Base-by-base conservation (phyloP, 129 eudicot species). In the Helianthus tuberosus region DNA sequence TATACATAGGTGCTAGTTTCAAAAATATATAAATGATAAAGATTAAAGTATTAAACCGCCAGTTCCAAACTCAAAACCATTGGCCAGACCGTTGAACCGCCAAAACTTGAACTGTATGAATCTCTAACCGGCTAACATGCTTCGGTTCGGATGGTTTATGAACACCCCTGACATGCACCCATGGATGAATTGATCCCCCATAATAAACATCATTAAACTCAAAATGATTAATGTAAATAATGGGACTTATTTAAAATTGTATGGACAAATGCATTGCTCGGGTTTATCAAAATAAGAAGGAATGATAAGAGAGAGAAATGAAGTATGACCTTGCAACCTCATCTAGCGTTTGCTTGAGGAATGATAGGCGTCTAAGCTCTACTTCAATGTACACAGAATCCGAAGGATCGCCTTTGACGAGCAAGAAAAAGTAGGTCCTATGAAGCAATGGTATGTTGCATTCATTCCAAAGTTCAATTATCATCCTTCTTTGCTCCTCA, bases 351-450 rank as follows among this genome's bases (percentile, higher is more conserved):
- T 69, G 76, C 81, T 85, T 87, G 78, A 95, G 92, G 81, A 86
- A 95, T 61, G 91, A 67, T 68, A 95, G 75, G 27, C 99, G 77
- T 68, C 99, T 80, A 23, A 84, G 91, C 80, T 95, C 99, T 14
- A 95, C 97, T 78, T 91, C 99, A 80, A 95, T 52, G 82, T 95
- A 95, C 10, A 95, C 83, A 25, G 96, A 77, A 51, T 95, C 99
- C n/a, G 99, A 85, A 48, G 91, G 89, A 55, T 95, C 99, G 6
- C 99, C 99, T 80, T 80, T 84, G 23, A 95, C 87, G 48, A 95
- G 86, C 78, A 95, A 79, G 86, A 83, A 89, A 73, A 95, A 95
- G 64, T 79, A 87, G 79, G 87, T 86, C 74, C 99, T 86, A 83
- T 91, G 97, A 66, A 91, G 88, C 55, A 95, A 62, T 5, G 97